Percentiles rank a stretch among this genome's conserved stretches.
Conservation (phyloP, 495 filamentous ascomycete genomes). For the Neurospora hispaniola region DNA sequence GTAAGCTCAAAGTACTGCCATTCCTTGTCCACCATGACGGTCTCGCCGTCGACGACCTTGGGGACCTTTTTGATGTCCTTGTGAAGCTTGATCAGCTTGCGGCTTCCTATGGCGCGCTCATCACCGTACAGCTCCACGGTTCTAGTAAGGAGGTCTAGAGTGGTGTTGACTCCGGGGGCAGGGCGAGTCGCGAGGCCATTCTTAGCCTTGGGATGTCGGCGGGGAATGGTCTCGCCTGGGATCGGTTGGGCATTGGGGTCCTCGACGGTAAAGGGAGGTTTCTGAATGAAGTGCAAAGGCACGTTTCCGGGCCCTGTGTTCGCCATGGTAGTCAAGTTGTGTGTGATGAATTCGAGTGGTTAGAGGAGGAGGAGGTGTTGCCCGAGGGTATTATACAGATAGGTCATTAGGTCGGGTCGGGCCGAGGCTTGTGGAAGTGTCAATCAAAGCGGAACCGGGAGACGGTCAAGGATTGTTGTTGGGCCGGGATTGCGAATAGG, state of each 20-base stretch:
- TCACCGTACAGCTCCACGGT: constrained; percentile 43
- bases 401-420: not conserved
- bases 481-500: not conserved
- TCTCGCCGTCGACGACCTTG: constrained; percentile 54
- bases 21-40: constrained; percentile 51
- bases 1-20: constrained; percentile 60
- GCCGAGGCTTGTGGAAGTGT: not conserved
- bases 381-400: not conserved
- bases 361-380: not conserved
- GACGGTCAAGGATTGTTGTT: not conserved
- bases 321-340: not conserved
- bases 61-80: constrained; percentile 55
- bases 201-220: constrained; percentile 43
- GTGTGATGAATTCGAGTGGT: not conserved
- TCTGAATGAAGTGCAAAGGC: constrained; percentile 34
- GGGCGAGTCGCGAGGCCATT: constrained; percentile 42
- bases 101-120: constrained; percentile 46
- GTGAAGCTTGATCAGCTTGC: constrained; percentile 48
- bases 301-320: constrained; percentile 2
- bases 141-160: constrained; percentile 47
- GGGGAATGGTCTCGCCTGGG: constrained; percentile 53
- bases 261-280: constrained; percentile 46
- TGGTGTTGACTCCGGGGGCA: constrained; percentile 41
- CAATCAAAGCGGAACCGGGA: not conserved
- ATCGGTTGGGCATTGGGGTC: constrained; percentile 36